Percentiles rank a stretch among this genome's conserved stretches.
phyloP scores from a whole-genome alignment of 2,329 filamentous ascomycete genomes.

The Colletotrichum sp. region DNA sequence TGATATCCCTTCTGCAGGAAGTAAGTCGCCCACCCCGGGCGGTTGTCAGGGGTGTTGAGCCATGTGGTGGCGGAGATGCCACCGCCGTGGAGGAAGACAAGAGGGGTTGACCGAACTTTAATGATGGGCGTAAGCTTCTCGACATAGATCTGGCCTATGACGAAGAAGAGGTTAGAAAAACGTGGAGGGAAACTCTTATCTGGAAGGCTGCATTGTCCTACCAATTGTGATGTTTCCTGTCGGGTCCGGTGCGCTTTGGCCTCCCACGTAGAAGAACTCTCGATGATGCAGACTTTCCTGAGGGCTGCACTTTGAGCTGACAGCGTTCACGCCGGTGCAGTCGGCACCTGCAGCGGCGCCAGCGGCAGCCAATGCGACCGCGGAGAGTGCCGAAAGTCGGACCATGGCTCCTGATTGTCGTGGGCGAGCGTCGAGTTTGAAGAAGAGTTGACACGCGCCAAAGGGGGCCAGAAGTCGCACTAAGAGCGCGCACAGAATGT shows the following conservation, averaged over 20 bases:
- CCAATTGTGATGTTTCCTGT: constrained; percentile 24
- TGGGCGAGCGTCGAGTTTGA: neutral
- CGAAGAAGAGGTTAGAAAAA: neutral
- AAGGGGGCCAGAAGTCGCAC: neutral
- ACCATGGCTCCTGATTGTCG: neutral
- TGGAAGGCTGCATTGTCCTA: neutral
- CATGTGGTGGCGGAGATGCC: constrained; percentile 34
- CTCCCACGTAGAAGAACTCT: constrained; percentile 34
- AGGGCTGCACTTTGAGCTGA: constrained; percentile 6
- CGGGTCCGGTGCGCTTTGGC: constrained; percentile 26
- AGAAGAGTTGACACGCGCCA: neutral
- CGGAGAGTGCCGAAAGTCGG: neutral
- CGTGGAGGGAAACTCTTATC: neutral
- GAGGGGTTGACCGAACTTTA: constrained; percentile 26
- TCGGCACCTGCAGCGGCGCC: neutral
- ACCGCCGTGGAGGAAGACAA: constrained; percentile 36
- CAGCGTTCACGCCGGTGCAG: constrained; percentile 10
- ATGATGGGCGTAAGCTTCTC: constrained; percentile 33
- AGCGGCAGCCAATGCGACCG: neutral
- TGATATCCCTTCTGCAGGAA: constrained; percentile 44
- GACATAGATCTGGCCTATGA: constrained; percentile 33
- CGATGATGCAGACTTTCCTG: constrained; percentile 20
- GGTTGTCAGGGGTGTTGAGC: constrained; percentile 45
- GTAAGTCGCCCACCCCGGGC: constrained; percentile 45
- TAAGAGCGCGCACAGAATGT: neutral